Evolutionary conservation across 1,284 basidiomycete species (phyloP).

Genomic region (Rhizoctonia solani): DNA sequence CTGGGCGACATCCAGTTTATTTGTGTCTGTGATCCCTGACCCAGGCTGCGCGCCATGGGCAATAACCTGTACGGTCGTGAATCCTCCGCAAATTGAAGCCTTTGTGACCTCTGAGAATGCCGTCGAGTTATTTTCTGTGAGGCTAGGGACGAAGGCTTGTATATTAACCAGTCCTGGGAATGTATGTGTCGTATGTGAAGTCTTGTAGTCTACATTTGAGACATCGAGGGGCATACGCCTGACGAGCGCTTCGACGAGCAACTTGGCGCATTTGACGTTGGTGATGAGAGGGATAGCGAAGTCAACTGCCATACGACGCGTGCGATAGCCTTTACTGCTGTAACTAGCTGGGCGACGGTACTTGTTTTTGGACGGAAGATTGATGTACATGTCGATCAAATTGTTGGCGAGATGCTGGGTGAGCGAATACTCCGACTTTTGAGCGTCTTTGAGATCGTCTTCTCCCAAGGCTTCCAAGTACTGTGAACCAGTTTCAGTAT

Average conservation of each 20-base stretch:
- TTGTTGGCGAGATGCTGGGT: slow-evolving; percentile 95
- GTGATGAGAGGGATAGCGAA: slow-evolving; percentile 97
- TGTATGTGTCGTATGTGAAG: slow-evolving; percentile 85
- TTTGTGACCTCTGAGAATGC: slow-evolving; percentile 74
- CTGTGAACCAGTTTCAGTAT: slow-evolving; percentile 49
- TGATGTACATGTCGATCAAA: slow-evolving; percentile 98
- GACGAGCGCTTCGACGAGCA: slow-evolving; percentile 94
- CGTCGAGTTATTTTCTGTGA: slow-evolving; percentile 61
- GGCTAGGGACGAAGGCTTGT: slow-evolving; percentile 81
- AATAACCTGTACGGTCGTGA: slow-evolving; percentile 80
- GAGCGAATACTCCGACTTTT: slow-evolving; percentile 95
- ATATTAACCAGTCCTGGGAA: slow-evolving; percentile 95
- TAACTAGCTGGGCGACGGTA: slow-evolving; percentile 97
- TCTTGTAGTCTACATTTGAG: slow-evolving; percentile 92
- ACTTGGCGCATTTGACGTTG: slow-evolving; percentile 98
- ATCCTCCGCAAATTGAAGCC: slow-evolving; percentile 84
- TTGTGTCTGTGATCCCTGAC: slow-evolving; percentile 66
- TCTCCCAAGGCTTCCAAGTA: slow-evolving; percentile 88
- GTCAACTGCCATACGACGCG: slow-evolving; percentile 99
- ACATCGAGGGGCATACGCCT: slow-evolving; percentile 87
- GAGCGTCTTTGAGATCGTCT: slow-evolving; percentile 66
- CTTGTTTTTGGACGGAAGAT: slow-evolving; percentile 96
- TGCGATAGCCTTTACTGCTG: slow-evolving; percentile 94
- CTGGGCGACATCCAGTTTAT: slow-evolving; percentile 70
- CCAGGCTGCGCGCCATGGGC: slow-evolving; percentile 62